Conservation (phyloP, 345 rosid genomes). For the Salix dunnii region DNA sequence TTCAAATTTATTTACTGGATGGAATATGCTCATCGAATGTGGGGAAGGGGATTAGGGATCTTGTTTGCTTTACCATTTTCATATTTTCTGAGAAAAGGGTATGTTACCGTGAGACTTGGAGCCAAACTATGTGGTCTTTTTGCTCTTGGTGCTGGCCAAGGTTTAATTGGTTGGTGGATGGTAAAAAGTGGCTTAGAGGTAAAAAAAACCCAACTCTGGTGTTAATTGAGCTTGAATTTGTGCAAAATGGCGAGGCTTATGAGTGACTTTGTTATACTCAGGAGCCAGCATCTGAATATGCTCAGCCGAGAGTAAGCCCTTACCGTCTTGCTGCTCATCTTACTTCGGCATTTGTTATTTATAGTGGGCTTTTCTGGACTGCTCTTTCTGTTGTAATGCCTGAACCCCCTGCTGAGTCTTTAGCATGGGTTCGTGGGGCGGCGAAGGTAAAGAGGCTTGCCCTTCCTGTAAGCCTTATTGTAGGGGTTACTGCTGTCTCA, state of each 20-base stretch:
- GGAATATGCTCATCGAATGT: constrained; percentile 96
- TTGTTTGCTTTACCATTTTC: constrained; percentile 98
- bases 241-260: constrained; percentile 10
- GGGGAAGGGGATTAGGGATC: constrained; percentile 97
- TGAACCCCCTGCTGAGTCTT: constrained; percentile 86
- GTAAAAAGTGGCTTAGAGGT: constrained; percentile 99
- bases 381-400: constrained; percentile 91
- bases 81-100: constrained; percentile 79
- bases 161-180: constrained; percentile 99
- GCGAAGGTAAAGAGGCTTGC: constrained; percentile 80
- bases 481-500: constrained; percentile 79
- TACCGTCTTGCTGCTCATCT: constrained; percentile 93
- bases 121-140: constrained; percentile 69
- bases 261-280: constrained; percentile 22
- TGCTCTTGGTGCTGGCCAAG: constrained; percentile 97
- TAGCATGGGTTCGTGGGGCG: constrained; percentile 79
- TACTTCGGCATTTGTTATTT: constrained; percentile 88
- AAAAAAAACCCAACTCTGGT: constrained; percentile 6
- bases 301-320: constrained; percentile 91
- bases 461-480: constrained; percentile 74
- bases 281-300: constrained; percentile 89
- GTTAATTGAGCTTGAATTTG: neutral
- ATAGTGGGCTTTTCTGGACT: constrained; percentile 90
- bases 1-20: constrained; percentile 97
- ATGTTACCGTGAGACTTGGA: constrained; percentile 77